Percentiles rank a stretch among this genome's conserved stretches.
Conservation (phyloP, 2,329 filamentous ascomycete genomes). For the Trichoderma afroharzianum region DNA sequence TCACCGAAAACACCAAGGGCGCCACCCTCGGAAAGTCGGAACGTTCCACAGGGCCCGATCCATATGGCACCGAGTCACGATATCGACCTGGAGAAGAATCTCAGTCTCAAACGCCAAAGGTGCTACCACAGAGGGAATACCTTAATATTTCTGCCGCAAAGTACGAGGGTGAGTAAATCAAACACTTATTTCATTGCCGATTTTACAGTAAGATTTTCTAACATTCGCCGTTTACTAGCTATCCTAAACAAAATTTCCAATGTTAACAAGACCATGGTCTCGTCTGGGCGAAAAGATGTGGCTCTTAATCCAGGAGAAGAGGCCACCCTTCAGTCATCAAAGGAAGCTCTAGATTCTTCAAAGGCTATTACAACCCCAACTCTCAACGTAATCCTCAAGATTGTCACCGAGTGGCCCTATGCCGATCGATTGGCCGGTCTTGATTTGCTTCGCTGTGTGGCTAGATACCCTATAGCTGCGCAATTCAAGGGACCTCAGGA, state of each 20-base stretch:
- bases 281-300: constrained; percentile 67
- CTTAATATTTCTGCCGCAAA: constrained; percentile 74
- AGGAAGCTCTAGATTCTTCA: constrained; percentile 59
- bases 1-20: constrained; percentile 83
- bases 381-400: constrained; percentile 63
- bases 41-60: constrained; percentile 56
- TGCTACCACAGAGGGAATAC: constrained; percentile 76
- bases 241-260: constrained; percentile 74
- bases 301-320: constrained; percentile 72
- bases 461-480: constrained; percentile 65
- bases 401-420: constrained; percentile 76
- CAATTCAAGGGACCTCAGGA: constrained; percentile 51
- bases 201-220: neutral
- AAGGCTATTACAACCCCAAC: constrained; percentile 49
- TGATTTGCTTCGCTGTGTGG: constrained; percentile 81
- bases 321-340: constrained; percentile 56
- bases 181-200: neutral
- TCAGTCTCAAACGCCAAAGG: constrained; percentile 47
- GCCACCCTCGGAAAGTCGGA: constrained; percentile 69
- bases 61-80: constrained; percentile 72
- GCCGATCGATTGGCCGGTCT: constrained; percentile 77
- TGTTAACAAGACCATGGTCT: constrained; percentile 69
- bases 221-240: constrained; percentile 39
- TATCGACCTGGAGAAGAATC: constrained; percentile 64
- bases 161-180: constrained; percentile 44